Evolutionary conservation across 306 rosid species (phyloP).

Genomic region (Rubus idaeus): DNA sequence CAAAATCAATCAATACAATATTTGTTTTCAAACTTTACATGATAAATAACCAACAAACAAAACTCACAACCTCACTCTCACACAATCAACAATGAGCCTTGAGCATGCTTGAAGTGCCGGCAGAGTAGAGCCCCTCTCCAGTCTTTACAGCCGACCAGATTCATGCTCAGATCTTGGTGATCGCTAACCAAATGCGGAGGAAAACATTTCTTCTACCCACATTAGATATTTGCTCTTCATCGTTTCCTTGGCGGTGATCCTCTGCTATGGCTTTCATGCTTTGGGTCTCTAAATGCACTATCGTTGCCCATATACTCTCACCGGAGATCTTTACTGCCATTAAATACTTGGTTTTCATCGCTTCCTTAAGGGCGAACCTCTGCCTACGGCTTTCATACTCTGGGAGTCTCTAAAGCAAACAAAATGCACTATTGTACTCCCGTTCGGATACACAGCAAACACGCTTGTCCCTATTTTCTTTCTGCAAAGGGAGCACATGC

Average conservation of each 20-base stretch:
- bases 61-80: background rate
- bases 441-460: constrained; percentile 89
- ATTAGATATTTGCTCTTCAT: constrained; percentile 8
- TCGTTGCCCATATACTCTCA: constrained; percentile 72
- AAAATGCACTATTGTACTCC: constrained; percentile 88
- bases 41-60: background rate
- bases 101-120: background rate
- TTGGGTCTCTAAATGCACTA: constrained; percentile 80
- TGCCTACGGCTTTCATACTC: constrained; percentile 79
- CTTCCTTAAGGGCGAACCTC: constrained; percentile 55
- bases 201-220: background rate
- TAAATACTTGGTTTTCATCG: background rate
- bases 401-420: constrained; percentile 95
- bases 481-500: constrained; percentile 91
- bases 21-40: background rate
- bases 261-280: constrained; percentile 59
- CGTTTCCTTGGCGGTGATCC: constrained; percentile 62
- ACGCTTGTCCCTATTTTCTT: constrained; percentile 96
- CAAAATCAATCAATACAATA: background rate
- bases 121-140: background rate
- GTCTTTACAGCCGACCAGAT: constrained; percentile 8
- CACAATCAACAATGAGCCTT: constrained; percentile 1
- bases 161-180: background rate
- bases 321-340: constrained; percentile 58
- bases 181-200: background rate